Conservation (phyloP, 192 early-diverging fungal species). For the Podila epigama region DNA sequence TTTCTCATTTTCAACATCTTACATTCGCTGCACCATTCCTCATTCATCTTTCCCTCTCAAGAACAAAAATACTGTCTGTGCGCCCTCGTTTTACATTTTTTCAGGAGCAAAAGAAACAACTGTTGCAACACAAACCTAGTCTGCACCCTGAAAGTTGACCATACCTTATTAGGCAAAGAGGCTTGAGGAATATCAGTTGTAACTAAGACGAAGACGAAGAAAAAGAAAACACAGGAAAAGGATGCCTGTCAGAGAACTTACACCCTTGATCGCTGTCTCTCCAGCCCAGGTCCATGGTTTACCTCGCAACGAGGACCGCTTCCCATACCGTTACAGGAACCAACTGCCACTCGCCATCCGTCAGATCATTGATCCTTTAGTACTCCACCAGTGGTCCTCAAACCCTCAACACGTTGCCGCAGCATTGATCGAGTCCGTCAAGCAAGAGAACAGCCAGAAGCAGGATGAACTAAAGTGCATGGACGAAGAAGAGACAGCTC, state of each 20-base stretch:
- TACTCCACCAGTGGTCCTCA: conserved; percentile 21
- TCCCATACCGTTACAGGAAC: conserved; percentile 35
- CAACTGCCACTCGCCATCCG: conserved; percentile 31
- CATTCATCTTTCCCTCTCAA: too few species aligned
- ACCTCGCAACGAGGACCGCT: conserved; percentile 12
- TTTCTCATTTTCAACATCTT: too few species aligned
- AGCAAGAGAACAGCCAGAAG: not conserved
- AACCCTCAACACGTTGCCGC: conserved; percentile 24
- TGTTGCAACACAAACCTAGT: too few species aligned
- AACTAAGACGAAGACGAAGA: too few species aligned
- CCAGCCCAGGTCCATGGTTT: conserved; percentile 11
- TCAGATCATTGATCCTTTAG: conserved; percentile 12
- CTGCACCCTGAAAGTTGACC: too few species aligned
- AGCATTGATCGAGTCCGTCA: conserved; percentile 13
- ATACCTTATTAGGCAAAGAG: not conserved
- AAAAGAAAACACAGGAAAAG: conserved; percentile 4
- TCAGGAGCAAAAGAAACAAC: not conserved
- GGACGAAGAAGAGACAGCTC: not conserved
- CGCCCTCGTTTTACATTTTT: too few species aligned
- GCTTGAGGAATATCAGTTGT: too few species aligned
- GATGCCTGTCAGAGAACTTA: not conserved
- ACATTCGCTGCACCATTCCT: too few species aligned
- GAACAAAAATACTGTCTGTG: too few species aligned
- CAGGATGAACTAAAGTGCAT: not conserved
- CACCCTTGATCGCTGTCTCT: not conserved